phyloP scores from a whole-genome alignment of 805 yeast species.

The Sungouiella thailandica region DNA sequence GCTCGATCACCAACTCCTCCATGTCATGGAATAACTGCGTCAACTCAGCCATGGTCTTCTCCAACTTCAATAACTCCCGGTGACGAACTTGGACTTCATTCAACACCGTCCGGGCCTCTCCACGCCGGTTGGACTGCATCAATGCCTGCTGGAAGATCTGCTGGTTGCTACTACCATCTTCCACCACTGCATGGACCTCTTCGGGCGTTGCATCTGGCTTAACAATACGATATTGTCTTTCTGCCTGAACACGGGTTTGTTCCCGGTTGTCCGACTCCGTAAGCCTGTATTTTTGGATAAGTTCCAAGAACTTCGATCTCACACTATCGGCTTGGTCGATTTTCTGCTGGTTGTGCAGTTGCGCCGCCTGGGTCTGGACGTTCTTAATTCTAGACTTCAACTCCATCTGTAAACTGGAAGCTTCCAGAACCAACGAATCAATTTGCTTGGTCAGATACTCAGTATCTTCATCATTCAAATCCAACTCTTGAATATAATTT shows the following conservation, averaged over 20 bases:
- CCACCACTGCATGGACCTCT: constrained; percentile 81
- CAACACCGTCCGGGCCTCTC: constrained; percentile 92
- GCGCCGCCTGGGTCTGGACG: constrained; percentile 64
- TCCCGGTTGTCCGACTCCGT: constrained; percentile 84
- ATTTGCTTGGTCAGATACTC: constrained; percentile 67
- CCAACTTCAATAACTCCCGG: constrained; percentile 89
- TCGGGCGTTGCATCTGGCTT: constrained; percentile 80
- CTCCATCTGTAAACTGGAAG: constrained; percentile 68
- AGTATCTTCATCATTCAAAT: constrained; percentile 54
- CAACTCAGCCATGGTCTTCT: constrained; percentile 91
- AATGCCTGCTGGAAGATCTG: constrained; percentile 94
- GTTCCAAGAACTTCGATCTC: constrained; percentile 77
- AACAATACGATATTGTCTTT: constrained; percentile 86
- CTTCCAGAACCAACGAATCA: constrained; percentile 72
- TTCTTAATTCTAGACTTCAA: constrained; percentile 74
- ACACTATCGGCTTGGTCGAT: constrained; percentile 86
- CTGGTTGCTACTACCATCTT: constrained; percentile 69
- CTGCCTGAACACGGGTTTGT: constrained; percentile 81
- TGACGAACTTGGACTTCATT: constrained; percentile 96
- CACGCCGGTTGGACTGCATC: constrained; percentile 79
- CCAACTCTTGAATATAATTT: constrained; percentile 66
- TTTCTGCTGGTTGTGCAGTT: constrained; percentile 63
- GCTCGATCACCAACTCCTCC: constrained; percentile 95
- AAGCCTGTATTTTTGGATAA: constrained; percentile 81
- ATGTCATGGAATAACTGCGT: constrained; percentile 92